Conservation (phyloP, 768 basidiomycete genomes). For the Panellus pusillus region DNA sequence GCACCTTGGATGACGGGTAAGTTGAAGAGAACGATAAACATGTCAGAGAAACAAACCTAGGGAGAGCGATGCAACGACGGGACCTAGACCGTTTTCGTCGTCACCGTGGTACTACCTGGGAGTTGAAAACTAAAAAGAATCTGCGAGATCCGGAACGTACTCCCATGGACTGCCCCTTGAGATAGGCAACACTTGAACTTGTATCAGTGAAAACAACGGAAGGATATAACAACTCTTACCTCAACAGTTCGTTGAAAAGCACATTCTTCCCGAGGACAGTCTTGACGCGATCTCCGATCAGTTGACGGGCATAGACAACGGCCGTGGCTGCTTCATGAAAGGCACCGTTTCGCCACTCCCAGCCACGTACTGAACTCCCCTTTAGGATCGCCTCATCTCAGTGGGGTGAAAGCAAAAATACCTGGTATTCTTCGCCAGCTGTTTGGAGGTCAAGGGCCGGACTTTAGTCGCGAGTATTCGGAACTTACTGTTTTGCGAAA, state of each 20-base stretch:
- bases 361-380: constrained; percentile 12
- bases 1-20: too few relatives aligned
- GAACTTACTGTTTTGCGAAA: constrained; percentile 10
- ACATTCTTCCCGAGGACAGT: neutral
- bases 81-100: constrained; percentile 2
- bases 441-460: neutral
- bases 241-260: constrained; percentile 5
- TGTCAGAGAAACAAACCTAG: neutral
- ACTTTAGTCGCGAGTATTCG: neutral
- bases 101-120: constrained; percentile 4
- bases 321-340: neutral
- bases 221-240: neutral
- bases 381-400: too few relatives aligned
- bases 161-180: constrained; percentile 4
- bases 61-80: constrained; percentile 4
- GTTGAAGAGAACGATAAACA: too few relatives aligned
- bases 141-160: neutral
- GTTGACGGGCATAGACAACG: neutral
- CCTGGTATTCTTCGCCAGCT: constrained; percentile 7
- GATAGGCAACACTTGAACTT: constrained; percentile 3
- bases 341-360: constrained; percentile 2
- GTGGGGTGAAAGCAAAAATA: too few relatives aligned
- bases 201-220: neutral
- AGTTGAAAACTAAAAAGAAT: too few relatives aligned
- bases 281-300: neutral